Base-by-base conservation (phyloP, 1,284 basidiomycete genomes). In the Neolentinus lepideus region DNA sequence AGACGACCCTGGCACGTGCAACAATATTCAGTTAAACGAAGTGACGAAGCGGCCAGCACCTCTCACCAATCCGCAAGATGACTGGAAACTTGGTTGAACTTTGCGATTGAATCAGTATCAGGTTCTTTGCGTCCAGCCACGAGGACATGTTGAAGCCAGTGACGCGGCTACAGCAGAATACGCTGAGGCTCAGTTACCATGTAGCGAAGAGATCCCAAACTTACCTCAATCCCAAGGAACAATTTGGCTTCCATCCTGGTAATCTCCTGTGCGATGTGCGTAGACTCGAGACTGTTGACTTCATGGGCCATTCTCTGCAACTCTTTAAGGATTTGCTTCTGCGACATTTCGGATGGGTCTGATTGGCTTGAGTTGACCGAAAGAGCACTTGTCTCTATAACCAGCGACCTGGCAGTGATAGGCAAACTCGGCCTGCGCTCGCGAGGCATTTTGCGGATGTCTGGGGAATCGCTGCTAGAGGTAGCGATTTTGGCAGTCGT, bases 71-170 rank as follows among this genome's bases (percentile, higher is more conserved):
- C 80, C 26, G 83, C 87, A 46, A 92, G 75, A 65, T 88, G 85
- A 67, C 90, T 89, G 36, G 88, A 88, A 57, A 88, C 72, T 14
- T 75, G 72, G 59, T 85, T 88, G 65, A 88, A 89, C 21, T 77
- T 74, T 12, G 79, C 77, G 56, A 92, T 89, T 8, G 84, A 75
- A 62, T 90, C 84, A 9, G 68, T 74, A 57, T 79, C 76, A 3
- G 75, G 73, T 59, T 84, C 79, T 64, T 85, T 88, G 64, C 80
- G 83, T 51, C 83, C 82, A 24, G 81, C 77, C 35, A 80, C 76
- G 58, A 91, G 80, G 9, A 86, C 85, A 65, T 84, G 87, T 56
- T 83, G 77, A 24, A 92, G 74, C 90, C 89, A 92, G 65, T 91
- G 81, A 54, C 89, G 80, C 38, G 89, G 88, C 90, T 91, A 59